Evolutionary conservation across 1,139 yeast species (phyloP).

Genomic region (Saccharomyces hybrid): DNA sequence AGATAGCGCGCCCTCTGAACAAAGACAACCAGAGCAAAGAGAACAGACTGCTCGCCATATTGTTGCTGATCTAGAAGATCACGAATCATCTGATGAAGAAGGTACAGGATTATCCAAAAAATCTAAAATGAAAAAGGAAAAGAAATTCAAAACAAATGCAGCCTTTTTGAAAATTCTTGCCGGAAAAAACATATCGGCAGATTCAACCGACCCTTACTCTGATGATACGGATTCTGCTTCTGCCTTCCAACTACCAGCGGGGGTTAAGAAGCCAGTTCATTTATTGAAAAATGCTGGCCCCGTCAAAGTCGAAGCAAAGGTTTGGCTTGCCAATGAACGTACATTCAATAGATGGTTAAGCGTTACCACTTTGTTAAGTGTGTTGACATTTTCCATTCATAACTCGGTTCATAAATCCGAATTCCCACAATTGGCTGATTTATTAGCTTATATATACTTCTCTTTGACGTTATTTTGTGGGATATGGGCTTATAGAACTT

Average conservation of each 20-base stretch:
- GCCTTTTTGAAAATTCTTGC: slow-evolving; percentile 29
- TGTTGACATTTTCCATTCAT: slow-evolving; percentile 81
- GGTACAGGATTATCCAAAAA: slow-evolving; percentile 6
- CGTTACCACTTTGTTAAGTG: slow-evolving; percentile 80
- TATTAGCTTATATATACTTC: slow-evolving; percentile 74
- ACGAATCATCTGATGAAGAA: slow-evolving; percentile 39
- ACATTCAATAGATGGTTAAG: slow-evolving; percentile 94
- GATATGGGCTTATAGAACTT: slow-evolving; percentile 81
- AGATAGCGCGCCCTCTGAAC: neutral
- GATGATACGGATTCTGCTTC: slow-evolving; percentile 73
- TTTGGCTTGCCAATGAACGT: slow-evolving; percentile 96
- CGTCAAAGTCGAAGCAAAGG: slow-evolving; percentile 89
- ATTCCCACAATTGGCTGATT: slow-evolving; percentile 46
- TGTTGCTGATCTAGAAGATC: slow-evolving; percentile 35
- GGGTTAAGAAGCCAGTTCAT: slow-evolving; percentile 72
- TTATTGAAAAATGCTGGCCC: slow-evolving; percentile 87
- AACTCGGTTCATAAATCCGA: slow-evolving; percentile 63
- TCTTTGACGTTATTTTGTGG: slow-evolving; percentile 74
- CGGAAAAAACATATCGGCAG: slow-evolving; percentile 29
- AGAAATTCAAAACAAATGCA: slow-evolving; percentile 13
- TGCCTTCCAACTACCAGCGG: slow-evolving; percentile 56
- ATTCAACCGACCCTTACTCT: slow-evolving; percentile 56
- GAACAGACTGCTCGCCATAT: neutral
- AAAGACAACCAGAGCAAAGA: neutral
- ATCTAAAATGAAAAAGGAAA: slow-evolving; percentile 7